These are phyloP conservation scores for Ramularia endophylla DNA, from an alignment of 2,329 filamentous ascomycete genomes.

Conservation along the genomic window DNA sequence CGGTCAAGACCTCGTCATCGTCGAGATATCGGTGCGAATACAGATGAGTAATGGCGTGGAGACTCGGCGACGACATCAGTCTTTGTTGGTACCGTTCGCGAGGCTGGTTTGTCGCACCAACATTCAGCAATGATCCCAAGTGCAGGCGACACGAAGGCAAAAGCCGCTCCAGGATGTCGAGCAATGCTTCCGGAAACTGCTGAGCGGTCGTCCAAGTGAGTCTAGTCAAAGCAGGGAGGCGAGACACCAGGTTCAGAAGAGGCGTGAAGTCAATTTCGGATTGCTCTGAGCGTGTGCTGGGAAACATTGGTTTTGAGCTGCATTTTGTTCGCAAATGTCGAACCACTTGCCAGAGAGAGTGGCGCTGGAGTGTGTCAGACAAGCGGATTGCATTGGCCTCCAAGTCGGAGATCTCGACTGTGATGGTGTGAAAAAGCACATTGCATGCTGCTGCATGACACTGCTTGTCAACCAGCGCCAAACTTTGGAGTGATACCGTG, in stretches of 20 bases:
- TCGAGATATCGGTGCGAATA: background rate
- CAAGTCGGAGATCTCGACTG: background rate
- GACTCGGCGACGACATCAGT: background rate
- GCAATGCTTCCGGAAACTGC: background rate
- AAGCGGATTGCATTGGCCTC: background rate
- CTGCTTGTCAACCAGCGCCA: conserved; percentile 1
- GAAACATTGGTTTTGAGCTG: background rate
- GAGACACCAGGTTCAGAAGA: background rate
- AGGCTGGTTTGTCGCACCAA: background rate
- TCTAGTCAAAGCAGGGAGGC: background rate
- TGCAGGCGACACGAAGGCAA: background rate
- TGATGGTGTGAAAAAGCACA: background rate
- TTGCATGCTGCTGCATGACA: background rate
- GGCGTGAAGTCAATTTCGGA: background rate
- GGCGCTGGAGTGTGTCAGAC: background rate
- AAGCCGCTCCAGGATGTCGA: background rate
- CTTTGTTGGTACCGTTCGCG: background rate
- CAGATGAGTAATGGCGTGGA: background rate
- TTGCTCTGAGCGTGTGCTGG: background rate
- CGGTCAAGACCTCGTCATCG: background rate
- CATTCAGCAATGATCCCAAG: background rate
- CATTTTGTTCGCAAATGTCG: background rate
- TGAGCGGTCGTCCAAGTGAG: background rate
- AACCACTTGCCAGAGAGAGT: background rate
- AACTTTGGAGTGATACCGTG: background rate